A percentile compares a stretch with the other conserved stretches of the same genome.
These are phyloP conservation scores for Pseudodiploospora longispora DNA, from an alignment of 2,329 filamentous ascomycete species.

Conservation along the genomic window DNA sequence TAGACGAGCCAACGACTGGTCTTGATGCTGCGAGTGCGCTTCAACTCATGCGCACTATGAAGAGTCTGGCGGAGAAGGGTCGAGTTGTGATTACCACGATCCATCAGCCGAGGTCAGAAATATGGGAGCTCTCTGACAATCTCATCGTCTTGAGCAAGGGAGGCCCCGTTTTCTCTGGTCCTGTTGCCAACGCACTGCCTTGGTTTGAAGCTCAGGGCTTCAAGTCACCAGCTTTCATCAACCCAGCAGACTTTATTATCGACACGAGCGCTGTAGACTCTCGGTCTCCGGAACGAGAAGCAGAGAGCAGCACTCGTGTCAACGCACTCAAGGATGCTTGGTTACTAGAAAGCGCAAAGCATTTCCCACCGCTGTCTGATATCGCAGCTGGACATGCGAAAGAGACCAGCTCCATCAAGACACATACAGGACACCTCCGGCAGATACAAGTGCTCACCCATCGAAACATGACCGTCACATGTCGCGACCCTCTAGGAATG, in stretches of 20 bases:
- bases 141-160: conserved; percentile 61
- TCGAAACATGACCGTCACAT: conserved; percentile 62
- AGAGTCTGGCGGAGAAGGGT: conserved; percentile 57
- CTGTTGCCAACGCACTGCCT: conserved; percentile 45
- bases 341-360: conserved; percentile 31
- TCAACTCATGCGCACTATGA: conserved; percentile 63
- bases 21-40: conserved; percentile 71
- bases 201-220: conserved; percentile 58
- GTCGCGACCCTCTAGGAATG: conserved; percentile 71
- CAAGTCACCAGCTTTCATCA: conserved; percentile 61
- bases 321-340: conserved; percentile 54
- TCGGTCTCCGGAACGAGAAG: conserved; percentile 58
- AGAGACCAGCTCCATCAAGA: conserved; percentile 19
- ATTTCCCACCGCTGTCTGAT: conserved; percentile 14
- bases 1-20: conserved; percentile 73
- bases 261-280: conserved; percentile 69
- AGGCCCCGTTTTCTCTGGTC: conserved; percentile 59
- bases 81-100: conserved; percentile 67
- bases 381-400: conserved; percentile 3
- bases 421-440: conserved; percentile 49
- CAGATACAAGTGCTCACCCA: conserved; percentile 60
- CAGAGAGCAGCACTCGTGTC: conserved; percentile 50
- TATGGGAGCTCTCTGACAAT: conserved; percentile 70
- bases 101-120: conserved; percentile 71
- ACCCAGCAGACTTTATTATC: conserved; percentile 69